A percentile compares a stretch with the other conserved stretches of the same genome.
Evolutionary conservation across 2,329 filamentous ascomycete species (phyloP).

Genomic region (Apiospora saccharicola): DNA sequence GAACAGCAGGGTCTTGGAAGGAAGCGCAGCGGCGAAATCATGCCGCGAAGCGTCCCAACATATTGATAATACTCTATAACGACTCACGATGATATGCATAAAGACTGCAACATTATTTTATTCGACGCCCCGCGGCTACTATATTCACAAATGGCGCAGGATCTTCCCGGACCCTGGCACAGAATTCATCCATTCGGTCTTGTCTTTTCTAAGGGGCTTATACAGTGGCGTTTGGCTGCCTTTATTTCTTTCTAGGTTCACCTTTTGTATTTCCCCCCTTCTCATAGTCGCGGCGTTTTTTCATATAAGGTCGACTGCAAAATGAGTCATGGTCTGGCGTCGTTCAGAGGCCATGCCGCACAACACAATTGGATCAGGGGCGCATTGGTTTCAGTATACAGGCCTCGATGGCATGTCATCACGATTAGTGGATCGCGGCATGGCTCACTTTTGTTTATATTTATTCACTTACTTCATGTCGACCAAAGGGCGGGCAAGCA

Average conservation of each 20-base stretch:
- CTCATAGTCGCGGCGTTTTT: conserved; percentile 20
- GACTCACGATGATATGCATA: conserved; percentile 27
- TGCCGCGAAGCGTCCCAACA: conserved; percentile 61
- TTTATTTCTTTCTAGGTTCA: neutral
- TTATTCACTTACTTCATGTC: neutral
- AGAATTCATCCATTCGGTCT: conserved; percentile 13
- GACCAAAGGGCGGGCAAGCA: neutral
- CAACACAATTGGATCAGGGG: conserved; percentile 12
- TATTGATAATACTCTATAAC: conserved; percentile 30
- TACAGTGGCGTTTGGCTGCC: conserved; percentile 18
- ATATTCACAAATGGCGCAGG: conserved; percentile 2
- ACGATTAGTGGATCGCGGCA: neutral
- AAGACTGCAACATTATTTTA: conserved; percentile 24
- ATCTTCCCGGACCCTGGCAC: neutral
- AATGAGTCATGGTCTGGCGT: conserved; percentile 6
- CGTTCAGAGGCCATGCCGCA: neutral
- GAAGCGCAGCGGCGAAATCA: conserved; percentile 63
- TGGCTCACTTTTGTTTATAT: neutral
- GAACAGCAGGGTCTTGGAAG: conserved; percentile 53
- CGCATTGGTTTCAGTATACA: conserved; percentile 3
- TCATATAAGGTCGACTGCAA: conserved; percentile 13
- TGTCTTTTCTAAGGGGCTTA: conserved; percentile 13
- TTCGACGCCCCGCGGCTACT: conserved; percentile 23
- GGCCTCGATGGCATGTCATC: neutral
- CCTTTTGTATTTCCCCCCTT: conserved; percentile 16